Percentiles rank a stretch among this genome's conserved stretches.
Conservation (phyloP, 148 eudicot species). For the Spergularia bocconei region DNA sequence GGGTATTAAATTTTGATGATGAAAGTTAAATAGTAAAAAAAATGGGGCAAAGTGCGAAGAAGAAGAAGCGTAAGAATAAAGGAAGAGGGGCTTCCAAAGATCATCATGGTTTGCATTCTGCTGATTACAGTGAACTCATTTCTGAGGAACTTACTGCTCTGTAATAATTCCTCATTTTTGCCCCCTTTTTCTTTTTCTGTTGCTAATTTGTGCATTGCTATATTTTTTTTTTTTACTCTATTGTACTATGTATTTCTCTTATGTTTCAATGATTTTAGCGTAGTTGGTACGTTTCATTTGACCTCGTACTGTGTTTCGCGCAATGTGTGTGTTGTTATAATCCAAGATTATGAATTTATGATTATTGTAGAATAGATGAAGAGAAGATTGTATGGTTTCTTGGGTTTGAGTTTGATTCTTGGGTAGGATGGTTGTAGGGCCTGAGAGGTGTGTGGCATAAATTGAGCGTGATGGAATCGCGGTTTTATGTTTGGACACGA, state of each 20-base stretch:
- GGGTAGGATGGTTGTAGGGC: background rate
- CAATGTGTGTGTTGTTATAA: background rate
- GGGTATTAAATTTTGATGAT: slow-evolving; percentile 6
- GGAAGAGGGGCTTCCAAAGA: slow-evolving; percentile 62
- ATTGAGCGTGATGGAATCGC: background rate
- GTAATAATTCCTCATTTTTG: slow-evolving; percentile 35
- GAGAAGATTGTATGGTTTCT: background rate
- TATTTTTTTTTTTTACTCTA: background rate
- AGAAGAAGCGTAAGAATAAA: slow-evolving; percentile 75
- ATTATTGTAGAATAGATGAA: background rate
- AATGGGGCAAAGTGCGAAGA: slow-evolving; percentile 82
- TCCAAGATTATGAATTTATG: background rate
- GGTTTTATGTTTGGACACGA: background rate
- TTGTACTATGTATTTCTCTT: background rate
- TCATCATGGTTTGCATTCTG: slow-evolving; percentile 49
- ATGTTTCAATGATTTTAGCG: background rate
- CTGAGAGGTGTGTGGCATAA: background rate
- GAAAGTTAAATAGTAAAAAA: background rate
- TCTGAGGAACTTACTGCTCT: slow-evolving; percentile 84
- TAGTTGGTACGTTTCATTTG: background rate
- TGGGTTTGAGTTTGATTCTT: background rate
- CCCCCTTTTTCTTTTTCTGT: no score
- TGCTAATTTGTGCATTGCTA: background rate
- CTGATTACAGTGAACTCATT: slow-evolving; percentile 52
- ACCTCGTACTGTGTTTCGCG: background rate